Base-by-base conservation (phyloP, 1,139 yeast genomes). In the Scheffersomyces cryptocercus region DNA sequence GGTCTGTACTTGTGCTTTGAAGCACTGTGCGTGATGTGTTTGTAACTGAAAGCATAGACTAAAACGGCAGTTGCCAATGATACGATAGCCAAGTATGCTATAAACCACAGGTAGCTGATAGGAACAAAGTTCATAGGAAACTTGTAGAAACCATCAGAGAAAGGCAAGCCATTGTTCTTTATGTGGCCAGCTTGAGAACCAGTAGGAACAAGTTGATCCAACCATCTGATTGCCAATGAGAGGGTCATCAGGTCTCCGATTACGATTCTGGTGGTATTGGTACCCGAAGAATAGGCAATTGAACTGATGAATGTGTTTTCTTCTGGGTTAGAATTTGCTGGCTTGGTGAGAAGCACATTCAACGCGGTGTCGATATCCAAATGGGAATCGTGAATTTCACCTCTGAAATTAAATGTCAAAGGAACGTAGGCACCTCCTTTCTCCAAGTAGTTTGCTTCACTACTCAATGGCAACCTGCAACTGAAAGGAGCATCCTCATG, bases 401-500 rank as follows among this genome's bases (percentile, higher is more conserved):
- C 95, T 49, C 90, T 75, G 49, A 86, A 68, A 55, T 81, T 81
- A 59, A 86, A 73, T 2, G 84, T 78, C 44, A 86, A 62, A 2
- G 93, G 93, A 8, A 85, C 62, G 36, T 58, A 70, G 3, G 82
- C 80, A 0, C 81, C 82, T 1, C 82, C 79, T 49, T 68, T 65
- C 47, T 71, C 78, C 41, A 69, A 57, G 40, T 67, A 67, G 48
- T 73, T 62, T 24, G 67, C 59, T 42, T 75, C 77, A 9, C 73
- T 68, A 45, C 77, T 68, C 37, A 77, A 53, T 3, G 86, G 85
- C 24, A 84, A 55, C 45, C 87, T 70, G 61, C 95, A 86, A 45
- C 87, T 77, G 57, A 82, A 81, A 26, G 95, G 95, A 3, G 77
- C 84, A 60, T 86, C 95, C 60, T 85, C 87, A 59, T 86, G 95